Evolutionary conservation across 1,284 basidiomycete genomes (phyloP), one percentile per base, ranked within the genome.

Genomic region (Chalciporus piperatoides): DNA sequence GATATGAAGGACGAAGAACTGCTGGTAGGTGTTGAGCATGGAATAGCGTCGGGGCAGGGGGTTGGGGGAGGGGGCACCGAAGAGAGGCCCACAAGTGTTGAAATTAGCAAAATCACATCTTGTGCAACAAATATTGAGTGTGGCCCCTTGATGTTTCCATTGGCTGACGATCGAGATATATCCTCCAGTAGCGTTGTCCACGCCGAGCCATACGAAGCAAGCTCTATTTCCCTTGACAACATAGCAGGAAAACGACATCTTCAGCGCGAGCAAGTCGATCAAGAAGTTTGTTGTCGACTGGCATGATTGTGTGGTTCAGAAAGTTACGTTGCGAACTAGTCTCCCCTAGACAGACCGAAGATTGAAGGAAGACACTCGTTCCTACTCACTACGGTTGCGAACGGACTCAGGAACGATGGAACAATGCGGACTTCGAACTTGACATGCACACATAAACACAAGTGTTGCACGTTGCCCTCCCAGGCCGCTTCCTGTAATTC

Each of bases 1-100:
- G 57, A 53, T 10, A 73, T 66, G 46, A 73, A 74, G 23, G 43
- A 36, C n/a, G 15, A 3, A 19, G 19, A 19, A 19, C 19, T 19
- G 19, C 19, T 19, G 19, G n/a, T n/a, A n/a, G n/a, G n/a, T n/a
- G n/a, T n/a, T n/a, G n/a, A n/a, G n/a, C 19, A 2, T 19, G 19
- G 19, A 19, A 19, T 19, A 19, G 19, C 3, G 19, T 19, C 19
- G 19, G 19, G 61, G 38, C 7, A 2, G 65, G 58, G n/a, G 40
- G 14, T 0, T 30, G 35, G 0, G 42, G 19, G 2, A 37, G 9
- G 28, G 40, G 17, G 19, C 19, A 19, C 19, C 19, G 19, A 19
- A 50, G 24, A 54, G 21, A 52, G 25, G 19, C 23, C n/a, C 0
- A 36, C 0, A 2, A 52, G 38, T 2, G 17, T 0, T 2, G 0